Conservation (phyloP, 169 alveolate genomes). For the Toxoplasma gondii region DNA sequence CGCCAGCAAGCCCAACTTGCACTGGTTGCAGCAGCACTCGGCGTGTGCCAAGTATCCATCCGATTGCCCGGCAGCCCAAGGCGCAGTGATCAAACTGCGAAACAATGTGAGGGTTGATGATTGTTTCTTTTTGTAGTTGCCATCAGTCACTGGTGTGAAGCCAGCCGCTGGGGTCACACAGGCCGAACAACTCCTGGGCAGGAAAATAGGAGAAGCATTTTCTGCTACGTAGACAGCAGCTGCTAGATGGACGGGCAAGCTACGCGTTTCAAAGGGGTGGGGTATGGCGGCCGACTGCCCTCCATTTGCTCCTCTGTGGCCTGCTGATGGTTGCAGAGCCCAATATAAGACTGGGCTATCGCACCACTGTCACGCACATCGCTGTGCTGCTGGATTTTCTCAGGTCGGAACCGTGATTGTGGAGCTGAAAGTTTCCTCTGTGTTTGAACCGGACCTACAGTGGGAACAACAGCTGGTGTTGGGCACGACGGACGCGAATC, state of each 20-base stretch:
- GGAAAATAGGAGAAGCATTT: neutral
- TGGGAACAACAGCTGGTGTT: constrained; percentile 60
- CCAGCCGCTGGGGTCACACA: neutral
- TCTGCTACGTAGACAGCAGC: neutral
- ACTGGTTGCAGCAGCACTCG: constrained; percentile 9
- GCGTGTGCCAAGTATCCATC: neutral
- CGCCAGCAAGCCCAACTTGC: neutral
- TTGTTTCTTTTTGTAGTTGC: neutral
- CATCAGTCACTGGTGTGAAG: neutral
- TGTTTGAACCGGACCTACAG: constrained; percentile 54
- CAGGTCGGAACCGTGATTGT: constrained; percentile 70
- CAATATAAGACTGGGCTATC: no score
- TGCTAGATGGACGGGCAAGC: neutral
- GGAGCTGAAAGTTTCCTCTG: constrained; percentile 58
- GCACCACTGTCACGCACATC: no score
- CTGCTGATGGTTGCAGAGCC: no score
- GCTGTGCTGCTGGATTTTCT: neutral
- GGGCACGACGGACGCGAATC: constrained; percentile 67
- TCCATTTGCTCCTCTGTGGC: neutral
- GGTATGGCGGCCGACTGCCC: no score
- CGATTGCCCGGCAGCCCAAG: constrained; percentile 41
- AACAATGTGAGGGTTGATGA: constrained; percentile 40
- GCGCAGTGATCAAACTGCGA: constrained; percentile 17
- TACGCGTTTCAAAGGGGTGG: neutral
- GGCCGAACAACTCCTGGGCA: neutral